These are phyloP conservation scores for Malassezia brasiliensis DNA, from an alignment of 1,284 basidiomycete genomes.

Conservation along the genomic window DNA sequence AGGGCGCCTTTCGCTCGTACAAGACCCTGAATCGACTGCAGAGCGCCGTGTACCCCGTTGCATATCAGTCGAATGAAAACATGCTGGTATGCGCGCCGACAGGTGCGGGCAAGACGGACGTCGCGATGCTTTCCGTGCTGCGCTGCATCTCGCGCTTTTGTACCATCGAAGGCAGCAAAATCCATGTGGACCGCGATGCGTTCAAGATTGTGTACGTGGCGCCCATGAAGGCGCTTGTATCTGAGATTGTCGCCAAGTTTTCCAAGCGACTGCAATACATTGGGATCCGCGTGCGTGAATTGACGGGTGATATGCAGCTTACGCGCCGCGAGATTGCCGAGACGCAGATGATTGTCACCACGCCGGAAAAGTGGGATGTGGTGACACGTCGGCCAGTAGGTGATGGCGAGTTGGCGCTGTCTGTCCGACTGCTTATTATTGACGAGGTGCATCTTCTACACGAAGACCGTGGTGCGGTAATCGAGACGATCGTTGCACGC, in stretches of 20 bases:
- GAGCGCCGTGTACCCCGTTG: constrained; percentile 85
- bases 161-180: constrained; percentile 20
- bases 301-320: constrained; percentile 99
- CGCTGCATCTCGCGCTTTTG: constrained; percentile 72
- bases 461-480: constrained; percentile 94
- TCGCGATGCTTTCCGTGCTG: constrained; percentile 87
- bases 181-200: constrained; percentile 35
- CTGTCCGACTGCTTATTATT: constrained; percentile 87
- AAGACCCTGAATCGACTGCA: constrained; percentile 83
- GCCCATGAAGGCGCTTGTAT: constrained; percentile 95
- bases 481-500: constrained; percentile 94
- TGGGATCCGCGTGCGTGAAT: constrained; percentile 72
- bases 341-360: constrained; percentile 97
- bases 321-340: constrained; percentile 85
- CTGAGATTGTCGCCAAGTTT: constrained; percentile 89
- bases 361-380: constrained; percentile 99
- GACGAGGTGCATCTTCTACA: constrained; percentile 97
- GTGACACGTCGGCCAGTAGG: constrained; percentile 94
- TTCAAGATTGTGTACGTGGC: constrained; percentile 99
- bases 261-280: constrained; percentile 84
- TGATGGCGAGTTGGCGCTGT: constrained; percentile 77
- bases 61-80: constrained; percentile 90
- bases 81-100: constrained; percentile 61
- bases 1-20: constrained; percentile 85
- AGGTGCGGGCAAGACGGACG: constrained; percentile 82